Conservation (phyloP, 495 filamentous ascomycete species). For the Tuber umbilicatum region DNA sequence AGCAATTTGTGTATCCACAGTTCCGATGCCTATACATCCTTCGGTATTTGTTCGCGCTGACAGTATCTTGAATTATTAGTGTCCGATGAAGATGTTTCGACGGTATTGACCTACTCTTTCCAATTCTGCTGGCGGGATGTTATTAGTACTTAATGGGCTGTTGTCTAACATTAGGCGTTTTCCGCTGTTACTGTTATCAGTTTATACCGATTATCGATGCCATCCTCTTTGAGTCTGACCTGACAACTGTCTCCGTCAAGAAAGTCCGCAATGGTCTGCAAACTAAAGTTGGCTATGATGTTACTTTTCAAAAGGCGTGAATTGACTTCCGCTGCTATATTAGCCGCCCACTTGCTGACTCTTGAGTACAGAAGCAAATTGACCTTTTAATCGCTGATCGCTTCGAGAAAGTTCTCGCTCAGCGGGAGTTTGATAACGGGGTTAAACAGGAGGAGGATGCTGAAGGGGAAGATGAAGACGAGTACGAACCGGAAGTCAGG, state of each 20-base stretch:
- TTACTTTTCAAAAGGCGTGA: constrained; percentile 76
- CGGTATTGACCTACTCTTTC: neutral
- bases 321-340: constrained; percentile 8
- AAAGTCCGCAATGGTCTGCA: constrained; percentile 78
- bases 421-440: constrained; percentile 42
- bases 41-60: constrained; percentile 6
- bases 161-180: neutral
- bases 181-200: constrained; percentile 31
- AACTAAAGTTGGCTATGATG: constrained; percentile 64
- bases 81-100: constrained; percentile 3
- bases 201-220: constrained; percentile 83
- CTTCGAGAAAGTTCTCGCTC: constrained; percentile 70
- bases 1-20: neutral
- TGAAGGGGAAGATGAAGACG: constrained; percentile 51
- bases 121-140: neutral
- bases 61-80: constrained; percentile 4
- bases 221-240: constrained; percentile 75
- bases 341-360: constrained; percentile 1
- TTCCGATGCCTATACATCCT: neutral
- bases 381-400: constrained; percentile 79
- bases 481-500: constrained; percentile 44
- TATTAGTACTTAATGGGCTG: neutral
- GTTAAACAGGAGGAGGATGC: constrained; percentile 50
- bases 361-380: constrained; percentile 58
- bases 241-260: constrained; percentile 87